Base-by-base conservation (phyloP, 1,139 yeast genomes). In the Debaryomyces subglobosus region DNA sequence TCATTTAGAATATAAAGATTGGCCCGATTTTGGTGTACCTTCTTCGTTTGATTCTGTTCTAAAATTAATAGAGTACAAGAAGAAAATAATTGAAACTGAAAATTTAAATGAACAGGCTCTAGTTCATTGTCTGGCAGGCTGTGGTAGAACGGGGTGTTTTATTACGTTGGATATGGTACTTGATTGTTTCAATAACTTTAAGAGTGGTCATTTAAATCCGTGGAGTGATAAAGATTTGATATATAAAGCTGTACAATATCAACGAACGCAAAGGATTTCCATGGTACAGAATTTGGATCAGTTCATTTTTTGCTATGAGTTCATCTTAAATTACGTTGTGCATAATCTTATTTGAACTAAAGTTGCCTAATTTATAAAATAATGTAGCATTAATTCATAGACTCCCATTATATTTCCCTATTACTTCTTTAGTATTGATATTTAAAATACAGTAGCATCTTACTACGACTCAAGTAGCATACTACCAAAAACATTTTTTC, bases 21-120 rank as follows among this genome's bases (percentile, higher is more conserved):
- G 96, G 97, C 88, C 96, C 0, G 97, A 89, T 67, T 80, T 87
- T 49, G 94, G 94, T 7, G 78, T 84, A 1, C 88, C 92, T 0
- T 73, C 76, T 8, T 69, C 77, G 53, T 76, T 81, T 23, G 64
- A 68, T 1, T 82, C 83, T 36, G 66, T 89, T 20, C 56, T 87
- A 13, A 72, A 77, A 3, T 68, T 88, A 44, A 77, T 84, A 39
- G 60, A 71, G 1, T 64, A 78, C 44, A 87, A 86, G 59, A 72
- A 78, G 51, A 51, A 64, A 20, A 56, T 81, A 30, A 55, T 63
- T 53, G 24, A 50, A 50, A 18, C 54, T 52, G 43, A 60, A 12
- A 40, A 55, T 29, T 51, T 63, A 50, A 59, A 60, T 24, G 55
- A 60, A 27, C 65, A 68, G 44, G 53, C 67, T 4, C 47, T 75